Evolutionary conservation across 768 basidiomycete species (phyloP), one percentile per base, ranked within the genome.

Genomic region (Phanerochaete sordida): DNA sequence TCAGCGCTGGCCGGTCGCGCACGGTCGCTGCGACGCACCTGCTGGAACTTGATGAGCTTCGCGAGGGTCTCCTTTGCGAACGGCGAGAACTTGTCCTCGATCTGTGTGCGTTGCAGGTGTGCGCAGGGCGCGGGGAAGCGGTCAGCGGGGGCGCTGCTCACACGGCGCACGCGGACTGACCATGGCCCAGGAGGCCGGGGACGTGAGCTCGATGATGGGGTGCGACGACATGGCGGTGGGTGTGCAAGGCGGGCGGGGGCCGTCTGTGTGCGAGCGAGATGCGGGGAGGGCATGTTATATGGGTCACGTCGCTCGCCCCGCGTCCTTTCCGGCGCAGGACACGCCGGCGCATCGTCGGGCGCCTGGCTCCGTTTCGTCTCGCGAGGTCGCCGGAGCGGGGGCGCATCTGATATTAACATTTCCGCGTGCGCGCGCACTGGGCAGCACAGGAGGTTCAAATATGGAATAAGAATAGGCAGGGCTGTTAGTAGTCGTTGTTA

Each of bases 11-110:
- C 19, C 28, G 28, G 21, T 27, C 26, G 39, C 13, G 30, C 30
- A 28, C 27, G 21, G 44, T 7, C 9, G 47, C 39, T 4, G 16
- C 7, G 9, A 64, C 78, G 58, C 61, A 92, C 95, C 77, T 93
- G 85, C 57, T 95, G 81, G 72, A 98, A 99, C 33, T 76, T 76
- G 69, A 96, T 82, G 52, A 99, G 83, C 68, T 88, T 94, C 37
- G 84, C 81, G 39, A 99, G 79, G 4, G 85, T 90, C 66, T 94
- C 88, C 74, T 94, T 95, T 23, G 88, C 97, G 67, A 82, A 91
- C 7, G 88, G 84, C 6, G 93, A 92, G 81, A 98, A 92, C 77
- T 93, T 95, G 81, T 92, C 88, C 77, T 96, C 91, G 60, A 95
- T 76, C 91, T 93, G 55, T 24, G 15, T 31, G 35, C 30, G 50